These are phyloP conservation scores for Penicillium macrosclerotiorum DNA, from an alignment of 495 filamentous ascomycete genomes.

Conservation along the genomic window DNA sequence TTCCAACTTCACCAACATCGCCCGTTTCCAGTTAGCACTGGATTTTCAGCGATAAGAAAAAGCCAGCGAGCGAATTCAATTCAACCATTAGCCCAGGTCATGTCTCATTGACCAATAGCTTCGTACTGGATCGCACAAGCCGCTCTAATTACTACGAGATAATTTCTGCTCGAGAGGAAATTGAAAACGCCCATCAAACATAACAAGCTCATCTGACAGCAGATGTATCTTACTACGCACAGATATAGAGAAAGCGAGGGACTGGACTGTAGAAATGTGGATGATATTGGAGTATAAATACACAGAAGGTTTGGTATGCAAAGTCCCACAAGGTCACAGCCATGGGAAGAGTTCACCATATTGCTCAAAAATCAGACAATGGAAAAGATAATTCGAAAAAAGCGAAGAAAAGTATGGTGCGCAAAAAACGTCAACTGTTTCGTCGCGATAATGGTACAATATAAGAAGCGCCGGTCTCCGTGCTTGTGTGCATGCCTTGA, in stretches of 20 bases:
- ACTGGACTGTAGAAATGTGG: slow-evolving; percentile 13
- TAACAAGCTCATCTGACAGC: no score
- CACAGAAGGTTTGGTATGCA: slow-evolving; percentile 33
- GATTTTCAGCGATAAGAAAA: not conserved
- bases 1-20: slow-evolving; percentile 4
- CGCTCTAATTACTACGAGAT: no score
- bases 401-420: slow-evolving; percentile 15
- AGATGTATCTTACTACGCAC: no score
- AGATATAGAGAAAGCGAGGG: not conserved
- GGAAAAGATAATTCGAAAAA: slow-evolving; percentile 6
- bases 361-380: slow-evolving; percentile 2
- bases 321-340: slow-evolving; percentile 17
- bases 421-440: slow-evolving; percentile 15
- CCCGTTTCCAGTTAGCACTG: slow-evolving; percentile 10
- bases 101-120: not conserved
- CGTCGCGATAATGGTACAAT: slow-evolving; percentile 34
- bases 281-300: slow-evolving; percentile 43
- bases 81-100: not conserved
- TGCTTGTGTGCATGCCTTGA: slow-evolving; percentile 5
- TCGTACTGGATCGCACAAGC: not conserved
- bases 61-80: not conserved
- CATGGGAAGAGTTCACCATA: slow-evolving; percentile 12
- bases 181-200: no score
- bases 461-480: slow-evolving; percentile 26
- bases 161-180: no score